Evolutionary conservation across 257 asterid species (phyloP), one percentile per base, ranked within the genome.

Genomic region (Petunia axillaris): DNA sequence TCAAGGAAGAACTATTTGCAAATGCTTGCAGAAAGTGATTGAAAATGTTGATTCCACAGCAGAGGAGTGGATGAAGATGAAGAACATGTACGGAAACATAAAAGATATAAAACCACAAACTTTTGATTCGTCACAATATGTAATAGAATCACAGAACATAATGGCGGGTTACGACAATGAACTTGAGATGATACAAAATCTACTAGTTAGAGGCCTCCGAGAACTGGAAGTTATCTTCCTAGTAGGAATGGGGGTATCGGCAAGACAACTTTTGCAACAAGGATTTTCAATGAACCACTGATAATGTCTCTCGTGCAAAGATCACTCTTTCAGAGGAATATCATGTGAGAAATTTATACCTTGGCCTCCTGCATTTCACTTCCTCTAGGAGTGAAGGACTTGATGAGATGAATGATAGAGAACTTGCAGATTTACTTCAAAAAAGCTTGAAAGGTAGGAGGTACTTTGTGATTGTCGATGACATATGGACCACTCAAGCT

Each of bases 391-490:
- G 11, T 54, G 83, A 79, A 4, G 25, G 10, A 13, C 73, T 71
- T 57, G 60, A 48, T 15, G 78, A 16, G 38, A 78, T 78, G 7
- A 52, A 43, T 57, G 57, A 73, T 55, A 79, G 67, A 8, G 59
- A 48, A 64, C 46, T 83, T 7, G 71, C 7, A 1, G 15, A 15
- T 5, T 37, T 62, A 48, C 55, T 83, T 25, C 41, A 37, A 25
- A 70, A 2, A 60, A 9, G 75, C 13, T 50, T 48, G 8, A 39
- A 40, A 71, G 4, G 50, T 3, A 57, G 48, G 50, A 75, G 67
- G 48, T 83, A 80, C 16, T 79, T 80, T 25, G 63, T 83, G 7
- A 63, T 83, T 5, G 40, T 83, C 68, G 84, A 83, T 58, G 79
- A 80, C 52, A 40, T 83, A 44, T 80, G 84, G 83, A 48, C 38